Percentiles rank a stretch among this genome's conserved stretches.
Conservation (phyloP, 2,329 filamentous ascomycete genomes). For the Thelonectria discophora region DNA sequence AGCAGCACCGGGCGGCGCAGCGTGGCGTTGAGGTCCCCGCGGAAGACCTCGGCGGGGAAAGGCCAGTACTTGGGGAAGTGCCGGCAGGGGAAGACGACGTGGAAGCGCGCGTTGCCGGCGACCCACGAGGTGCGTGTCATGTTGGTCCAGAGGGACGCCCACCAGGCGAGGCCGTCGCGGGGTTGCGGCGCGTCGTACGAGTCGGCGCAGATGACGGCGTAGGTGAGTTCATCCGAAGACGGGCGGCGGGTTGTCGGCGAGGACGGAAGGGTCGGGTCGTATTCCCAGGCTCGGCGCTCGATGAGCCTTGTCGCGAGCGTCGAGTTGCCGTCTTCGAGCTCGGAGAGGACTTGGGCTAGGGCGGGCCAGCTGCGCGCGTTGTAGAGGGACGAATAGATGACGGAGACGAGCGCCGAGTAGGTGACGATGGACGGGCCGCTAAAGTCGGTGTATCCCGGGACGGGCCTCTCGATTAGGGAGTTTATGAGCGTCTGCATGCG, state of each 20-base stretch:
- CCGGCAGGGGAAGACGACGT: constrained; percentile 55
- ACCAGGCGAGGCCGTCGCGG: constrained; percentile 53
- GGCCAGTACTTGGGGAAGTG: constrained; percentile 58
- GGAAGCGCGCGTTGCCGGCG: constrained; percentile 58
- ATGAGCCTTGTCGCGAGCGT: constrained; percentile 53
- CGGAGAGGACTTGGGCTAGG: constrained; percentile 12
- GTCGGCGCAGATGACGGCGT: constrained; percentile 57
- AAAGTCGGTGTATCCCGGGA: constrained; percentile 49
- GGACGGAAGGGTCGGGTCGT: constrained; percentile 50
- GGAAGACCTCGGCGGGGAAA: constrained; percentile 56
- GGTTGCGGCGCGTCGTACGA: constrained; percentile 54
- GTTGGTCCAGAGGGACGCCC: constrained; percentile 56
- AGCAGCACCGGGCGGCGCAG: constrained; percentile 56
- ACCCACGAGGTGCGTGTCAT: constrained; percentile 58
- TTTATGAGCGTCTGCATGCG: constrained; percentile 52
- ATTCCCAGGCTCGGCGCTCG: constrained; percentile 51
- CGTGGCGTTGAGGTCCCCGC: constrained; percentile 55
- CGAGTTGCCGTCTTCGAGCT: constrained; percentile 22
- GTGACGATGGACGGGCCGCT: constrained; percentile 57
- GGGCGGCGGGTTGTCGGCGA: constrained; percentile 41
- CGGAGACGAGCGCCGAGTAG: constrained; percentile 52
- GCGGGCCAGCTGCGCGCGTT: constrained; percentile 51
- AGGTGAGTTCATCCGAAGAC: constrained; percentile 50
- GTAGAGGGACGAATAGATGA: constrained; percentile 55
- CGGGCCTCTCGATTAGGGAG: constrained; percentile 50